A percentile compares a stretch with the other conserved stretches of the same genome.
Evolutionary conservation across 148 eudicot species (phyloP).

Genomic region (Rheum nobile): DNA sequence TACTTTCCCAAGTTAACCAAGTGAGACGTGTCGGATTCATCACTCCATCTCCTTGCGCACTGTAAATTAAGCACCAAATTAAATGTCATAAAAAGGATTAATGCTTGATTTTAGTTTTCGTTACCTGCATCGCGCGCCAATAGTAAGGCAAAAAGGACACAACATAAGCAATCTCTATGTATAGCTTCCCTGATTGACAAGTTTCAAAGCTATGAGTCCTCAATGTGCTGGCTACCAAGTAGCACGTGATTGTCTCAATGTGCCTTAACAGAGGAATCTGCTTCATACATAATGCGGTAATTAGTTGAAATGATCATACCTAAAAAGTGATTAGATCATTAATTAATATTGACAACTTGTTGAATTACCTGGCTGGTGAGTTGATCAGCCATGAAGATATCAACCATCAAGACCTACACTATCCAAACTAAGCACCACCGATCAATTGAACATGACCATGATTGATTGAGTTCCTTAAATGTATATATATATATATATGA

Average conservation of each 20-base stretch:
- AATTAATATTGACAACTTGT: too few species aligned
- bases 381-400: slow-evolving; percentile 99
- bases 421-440: background rate
- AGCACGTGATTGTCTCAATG: slow-evolving; percentile 76
- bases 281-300: background rate
- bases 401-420: slow-evolving; percentile 44
- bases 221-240: slow-evolving; percentile 57
- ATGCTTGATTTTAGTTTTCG: too few species aligned
- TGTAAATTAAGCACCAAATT: too few species aligned
- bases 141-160: slow-evolving; percentile 93
- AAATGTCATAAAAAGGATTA: too few species aligned
- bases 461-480: background rate
- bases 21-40: too few species aligned
- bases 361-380: slow-evolving; percentile 98
- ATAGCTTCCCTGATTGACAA: slow-evolving; percentile 59
- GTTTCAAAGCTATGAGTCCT: slow-evolving; percentile 42
- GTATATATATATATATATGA: too few species aligned
- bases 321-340: too few species aligned
- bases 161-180: slow-evolving; percentile 69
- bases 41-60: too few species aligned
- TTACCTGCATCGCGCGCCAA: slow-evolving; percentile 99
- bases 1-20: too few species aligned
- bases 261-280: slow-evolving; percentile 78
- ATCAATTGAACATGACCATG: too few species aligned
- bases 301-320: background rate